These are phyloP conservation scores for Pneumocystis jirovecii DNA, from an alignment of 1,139 yeast genomes.

Conservation along the genomic window DNA sequence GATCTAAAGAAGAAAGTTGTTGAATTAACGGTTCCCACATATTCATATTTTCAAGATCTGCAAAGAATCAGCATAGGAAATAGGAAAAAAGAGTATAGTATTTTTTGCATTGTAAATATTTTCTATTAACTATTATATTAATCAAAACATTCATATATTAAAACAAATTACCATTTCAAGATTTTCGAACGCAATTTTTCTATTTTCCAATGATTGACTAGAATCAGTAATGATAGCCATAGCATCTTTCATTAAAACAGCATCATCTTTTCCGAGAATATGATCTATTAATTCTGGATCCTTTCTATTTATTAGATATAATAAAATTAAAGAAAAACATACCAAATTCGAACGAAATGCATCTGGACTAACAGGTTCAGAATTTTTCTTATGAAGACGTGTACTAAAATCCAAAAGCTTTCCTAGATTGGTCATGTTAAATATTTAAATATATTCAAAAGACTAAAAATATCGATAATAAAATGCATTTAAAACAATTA, in stretches of 20 bases:
- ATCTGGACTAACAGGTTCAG: not conserved
- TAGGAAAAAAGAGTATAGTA: constrained; percentile 17
- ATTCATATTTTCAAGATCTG: constrained; percentile 47
- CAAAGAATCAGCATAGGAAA: not conserved
- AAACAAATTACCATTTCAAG: constrained; percentile 48
- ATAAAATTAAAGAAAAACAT: not conserved
- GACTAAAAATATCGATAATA: not conserved
- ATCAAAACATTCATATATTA: not conserved
- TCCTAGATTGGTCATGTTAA: not conserved
- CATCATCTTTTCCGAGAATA: constrained; percentile 78
- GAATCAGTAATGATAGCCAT: constrained; percentile 47
- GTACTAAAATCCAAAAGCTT: not conserved
- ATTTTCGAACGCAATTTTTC: constrained; percentile 69
- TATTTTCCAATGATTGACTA: constrained; percentile 48
- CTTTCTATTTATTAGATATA: constrained; percentile 1
- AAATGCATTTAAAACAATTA: not conserved
- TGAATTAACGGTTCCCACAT: constrained; percentile 60
- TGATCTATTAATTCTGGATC: constrained; percentile 67
- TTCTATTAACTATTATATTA: constrained; percentile 42
- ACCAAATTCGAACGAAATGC: not conserved
- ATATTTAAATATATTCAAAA: not conserved
- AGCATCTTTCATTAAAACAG: constrained; percentile 65
- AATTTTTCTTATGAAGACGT: not conserved
- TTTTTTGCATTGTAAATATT: constrained; percentile 90
- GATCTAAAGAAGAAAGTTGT: constrained; percentile 33